Evolutionary conservation across 331 rosid genomes (phyloP).

Genomic region (Cucumis variabilis): DNA sequence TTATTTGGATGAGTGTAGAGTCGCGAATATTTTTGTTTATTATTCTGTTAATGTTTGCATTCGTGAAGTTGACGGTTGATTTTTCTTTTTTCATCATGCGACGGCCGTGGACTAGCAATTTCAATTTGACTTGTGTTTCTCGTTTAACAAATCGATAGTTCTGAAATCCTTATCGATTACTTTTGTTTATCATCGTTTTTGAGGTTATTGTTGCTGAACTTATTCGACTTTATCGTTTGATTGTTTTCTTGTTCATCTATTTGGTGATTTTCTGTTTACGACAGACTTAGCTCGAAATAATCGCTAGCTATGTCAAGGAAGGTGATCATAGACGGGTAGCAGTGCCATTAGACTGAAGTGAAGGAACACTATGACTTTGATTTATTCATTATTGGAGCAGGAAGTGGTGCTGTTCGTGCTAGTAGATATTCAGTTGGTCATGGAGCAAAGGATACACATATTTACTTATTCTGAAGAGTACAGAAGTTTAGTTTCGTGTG

Average conservation of each 20-base stretch:
- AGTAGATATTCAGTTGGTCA: conserved; percentile 76
- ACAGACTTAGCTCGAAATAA: conserved; percentile 28
- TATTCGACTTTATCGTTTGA: not conserved
- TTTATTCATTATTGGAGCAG: conserved; percentile 92
- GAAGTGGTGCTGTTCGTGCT: conserved; percentile 99
- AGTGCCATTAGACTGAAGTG: conserved; percentile 48
- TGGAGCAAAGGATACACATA: conserved; percentile 80
- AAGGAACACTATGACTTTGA: conserved; percentile 69
- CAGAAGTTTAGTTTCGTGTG: not conserved
- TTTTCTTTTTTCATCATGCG: conserved; percentile 8
- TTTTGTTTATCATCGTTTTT: not conserved
- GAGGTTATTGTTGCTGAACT: not conserved
- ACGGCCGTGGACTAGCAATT: conserved; percentile 9
- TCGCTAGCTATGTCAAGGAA: conserved; percentile 60
- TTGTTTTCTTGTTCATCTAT: conserved; percentile 2
- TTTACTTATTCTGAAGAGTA: not conserved
- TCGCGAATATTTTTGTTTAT: not conserved
- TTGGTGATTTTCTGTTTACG: conserved; percentile 10
- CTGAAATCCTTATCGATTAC: not conserved
- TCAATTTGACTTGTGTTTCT: conserved; percentile 14
- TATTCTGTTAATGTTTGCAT: not conserved
- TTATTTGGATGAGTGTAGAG: not conserved
- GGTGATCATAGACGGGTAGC: conserved; percentile 78
- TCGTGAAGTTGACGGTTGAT: conserved; percentile 9
- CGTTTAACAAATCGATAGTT: not conserved